Evolutionary conservation across 768 basidiomycete genomes (phyloP), one percentile per base, ranked within the genome.

Genomic region (Lentinula lateritia): DNA sequence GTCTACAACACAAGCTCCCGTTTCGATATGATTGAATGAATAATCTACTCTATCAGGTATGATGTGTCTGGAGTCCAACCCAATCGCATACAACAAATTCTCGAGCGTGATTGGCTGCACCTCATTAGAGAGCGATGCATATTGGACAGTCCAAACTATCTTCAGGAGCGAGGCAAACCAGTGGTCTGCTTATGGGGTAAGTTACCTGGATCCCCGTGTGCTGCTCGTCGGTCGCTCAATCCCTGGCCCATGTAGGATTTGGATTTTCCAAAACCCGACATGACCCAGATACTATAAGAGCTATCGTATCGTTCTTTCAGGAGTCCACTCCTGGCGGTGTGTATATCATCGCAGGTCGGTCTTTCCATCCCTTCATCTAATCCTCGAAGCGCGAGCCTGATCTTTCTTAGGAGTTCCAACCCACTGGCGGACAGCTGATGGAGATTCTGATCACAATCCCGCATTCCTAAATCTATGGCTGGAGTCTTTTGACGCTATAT

Each of bases 401-500:
- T 5, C 18, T 35, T 18, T 32, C 48, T 16, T 80, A 2, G 91
- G 90, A 10, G 73, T 78, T 9, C 88, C 91, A 28, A 79, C 88
- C 0, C 82, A 88, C 65, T 93, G 92, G 92, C 84, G 92, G 32
- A 86, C 87, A 0, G 80, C 84, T 6, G 76, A 78, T 28, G 80
- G 82, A 32, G 92, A 94, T 67, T 85, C 87, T 0, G 88, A 92
- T 69, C 76, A 75, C 1, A 81, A 91, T 62, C 83, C 83, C 0
- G 87, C 73, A 7, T 92, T 89, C 63, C 65, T 85, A 7, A 75
- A 83, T 52, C 78, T 91, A 6, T 93, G 88, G 86, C 74, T 90
- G 10, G 84, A 86, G n/a, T 84, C 83, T n/a, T 90, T 91, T 63
- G 90, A 92, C 63, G 87, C 89, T 5, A 82, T 92, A 60, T 88